These are phyloP conservation scores for Pistacia atlantica DNA, from an alignment of 345 rosid genomes.

Conservation along the genomic window DNA sequence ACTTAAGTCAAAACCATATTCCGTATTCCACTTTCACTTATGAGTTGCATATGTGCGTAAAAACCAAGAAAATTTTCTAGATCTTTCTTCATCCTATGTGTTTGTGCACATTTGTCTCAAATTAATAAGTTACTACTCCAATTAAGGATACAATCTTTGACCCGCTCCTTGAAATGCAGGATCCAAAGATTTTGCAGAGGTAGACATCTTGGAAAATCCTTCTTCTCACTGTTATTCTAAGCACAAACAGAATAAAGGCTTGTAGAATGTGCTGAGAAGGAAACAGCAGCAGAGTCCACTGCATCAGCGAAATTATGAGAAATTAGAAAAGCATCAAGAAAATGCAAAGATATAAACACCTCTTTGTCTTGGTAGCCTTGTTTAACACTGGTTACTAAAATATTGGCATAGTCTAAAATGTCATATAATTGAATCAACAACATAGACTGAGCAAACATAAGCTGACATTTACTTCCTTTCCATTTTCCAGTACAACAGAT, in stretches of 20 bases:
- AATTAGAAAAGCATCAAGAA: slow-evolving; percentile 2
- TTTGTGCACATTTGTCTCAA: neutral
- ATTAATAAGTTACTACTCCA: slow-evolving; percentile 9
- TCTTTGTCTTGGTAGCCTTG: neutral
- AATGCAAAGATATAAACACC: neutral
- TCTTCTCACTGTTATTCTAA: slow-evolving; percentile 9
- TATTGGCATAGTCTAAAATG: neutral
- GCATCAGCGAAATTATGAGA: slow-evolving; percentile 17
- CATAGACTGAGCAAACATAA: neutral
- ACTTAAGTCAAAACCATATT: neutral
- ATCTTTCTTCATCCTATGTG: neutral
- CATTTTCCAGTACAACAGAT: neutral
- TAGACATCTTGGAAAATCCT: slow-evolving; percentile 59
- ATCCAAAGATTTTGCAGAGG: slow-evolving; percentile 74
- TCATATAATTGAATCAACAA: neutral
- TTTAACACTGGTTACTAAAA: neutral
- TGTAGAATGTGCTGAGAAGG: slow-evolving; percentile 11
- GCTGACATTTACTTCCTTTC: neutral
- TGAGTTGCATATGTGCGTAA: neutral
- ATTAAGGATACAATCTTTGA: slow-evolving; percentile 86
- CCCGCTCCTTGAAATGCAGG: slow-evolving; percentile 98
- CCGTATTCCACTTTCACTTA: neutral
- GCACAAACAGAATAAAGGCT: slow-evolving; percentile 7
- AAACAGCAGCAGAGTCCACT: slow-evolving; percentile 19
- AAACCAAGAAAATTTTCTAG: neutral